Percentiles rank a stretch among this genome's conserved stretches.
phyloP scores from a whole-genome alignment of 192 early-diverging fungal genomes.

The Gamsiella multidivaricata region DNA sequence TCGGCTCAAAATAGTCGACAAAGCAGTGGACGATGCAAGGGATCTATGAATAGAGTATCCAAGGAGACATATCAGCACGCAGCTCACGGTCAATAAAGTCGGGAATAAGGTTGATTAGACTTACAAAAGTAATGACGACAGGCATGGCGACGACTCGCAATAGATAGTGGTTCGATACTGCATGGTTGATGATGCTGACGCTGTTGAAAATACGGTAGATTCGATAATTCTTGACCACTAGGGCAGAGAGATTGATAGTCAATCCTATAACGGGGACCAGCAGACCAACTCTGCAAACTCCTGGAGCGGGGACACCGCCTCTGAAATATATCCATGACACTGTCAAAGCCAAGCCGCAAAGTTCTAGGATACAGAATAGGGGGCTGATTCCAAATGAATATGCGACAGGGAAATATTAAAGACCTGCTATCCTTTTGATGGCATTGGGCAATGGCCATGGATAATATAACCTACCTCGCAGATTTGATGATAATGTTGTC shows the following conservation, averaged over 20 bases:
- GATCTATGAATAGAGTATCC: constrained; percentile 10
- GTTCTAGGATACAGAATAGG: constrained; percentile 22
- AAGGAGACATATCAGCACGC: too few relatives aligned
- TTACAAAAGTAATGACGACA: background rate
- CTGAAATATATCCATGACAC: constrained; percentile 19
- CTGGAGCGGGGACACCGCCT: constrained; percentile 4
- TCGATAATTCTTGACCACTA: constrained; percentile 61
- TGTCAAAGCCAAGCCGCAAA: constrained; percentile 20
- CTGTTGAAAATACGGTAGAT: constrained; percentile 65
- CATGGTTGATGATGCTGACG: constrained; percentile 27
- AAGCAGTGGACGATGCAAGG: constrained; percentile 17
- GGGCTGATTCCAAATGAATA: background rate
- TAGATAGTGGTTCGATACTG: constrained; percentile 8
- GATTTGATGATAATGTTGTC: constrained; percentile 45
- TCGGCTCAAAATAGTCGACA: constrained; percentile 9
- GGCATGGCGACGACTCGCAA: constrained; percentile 3
- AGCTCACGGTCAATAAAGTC: background rate
- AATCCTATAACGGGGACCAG: constrained; percentile 15
- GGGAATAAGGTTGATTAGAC: background rate
- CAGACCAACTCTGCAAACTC: constrained; percentile 18
- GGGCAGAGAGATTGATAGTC: constrained; percentile 43
- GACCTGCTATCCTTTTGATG: too few relatives aligned
- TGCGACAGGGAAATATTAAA: too few relatives aligned
- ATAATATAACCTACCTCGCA: too few relatives aligned
- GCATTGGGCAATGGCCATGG: too few relatives aligned